Evolutionary conservation across 1,284 basidiomycete species (phyloP).

Genomic region (Rhodotorula sp.): DNA sequence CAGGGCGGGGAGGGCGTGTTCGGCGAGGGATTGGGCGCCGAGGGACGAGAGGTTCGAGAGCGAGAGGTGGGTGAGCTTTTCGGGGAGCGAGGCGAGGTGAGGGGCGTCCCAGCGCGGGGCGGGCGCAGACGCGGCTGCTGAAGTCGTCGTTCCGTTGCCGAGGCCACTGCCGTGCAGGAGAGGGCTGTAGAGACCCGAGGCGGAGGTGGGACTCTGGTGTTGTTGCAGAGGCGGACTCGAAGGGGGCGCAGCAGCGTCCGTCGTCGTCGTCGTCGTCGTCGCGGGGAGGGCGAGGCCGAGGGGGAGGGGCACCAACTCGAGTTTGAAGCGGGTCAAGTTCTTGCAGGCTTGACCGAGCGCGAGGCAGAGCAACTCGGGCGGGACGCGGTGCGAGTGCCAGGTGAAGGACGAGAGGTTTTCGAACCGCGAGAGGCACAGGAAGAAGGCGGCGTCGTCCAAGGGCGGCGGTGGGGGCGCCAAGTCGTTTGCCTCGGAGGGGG

Average conservation of each 20-base stretch:
- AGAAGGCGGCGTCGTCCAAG: conserved; percentile 21
- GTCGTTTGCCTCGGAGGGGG: not conserved
- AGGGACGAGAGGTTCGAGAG: conserved; percentile 13
- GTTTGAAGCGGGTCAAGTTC: conserved; percentile 16
- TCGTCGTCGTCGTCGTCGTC: not conserved
- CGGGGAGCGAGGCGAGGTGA: conserved; percentile 21
- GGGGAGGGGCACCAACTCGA: conserved; percentile 18
- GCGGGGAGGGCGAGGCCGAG: not conserved
- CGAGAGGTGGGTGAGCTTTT: conserved; percentile 6
- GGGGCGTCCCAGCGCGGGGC: conserved; percentile 33
- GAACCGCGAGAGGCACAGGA: conserved; percentile 20
- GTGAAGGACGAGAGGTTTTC: conserved; percentile 21
- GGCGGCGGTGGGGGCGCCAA: not conserved
- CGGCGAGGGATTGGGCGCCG: not conserved
- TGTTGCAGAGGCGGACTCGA: not conserved
- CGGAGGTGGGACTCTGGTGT: not conserved
- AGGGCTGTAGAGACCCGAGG: not conserved
- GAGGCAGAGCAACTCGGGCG: conserved; percentile 29
- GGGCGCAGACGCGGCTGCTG: no score
- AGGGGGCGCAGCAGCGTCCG: not conserved
- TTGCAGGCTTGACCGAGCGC: conserved; percentile 20
- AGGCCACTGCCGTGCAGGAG: not conserved
- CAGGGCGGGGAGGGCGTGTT: conserved; percentile 7
- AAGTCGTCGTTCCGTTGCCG: not conserved
- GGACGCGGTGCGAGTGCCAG: conserved; percentile 28